Evolutionary conservation across 441 rosid species (phyloP).

Genomic region (Gossypium gossypioides): DNA sequence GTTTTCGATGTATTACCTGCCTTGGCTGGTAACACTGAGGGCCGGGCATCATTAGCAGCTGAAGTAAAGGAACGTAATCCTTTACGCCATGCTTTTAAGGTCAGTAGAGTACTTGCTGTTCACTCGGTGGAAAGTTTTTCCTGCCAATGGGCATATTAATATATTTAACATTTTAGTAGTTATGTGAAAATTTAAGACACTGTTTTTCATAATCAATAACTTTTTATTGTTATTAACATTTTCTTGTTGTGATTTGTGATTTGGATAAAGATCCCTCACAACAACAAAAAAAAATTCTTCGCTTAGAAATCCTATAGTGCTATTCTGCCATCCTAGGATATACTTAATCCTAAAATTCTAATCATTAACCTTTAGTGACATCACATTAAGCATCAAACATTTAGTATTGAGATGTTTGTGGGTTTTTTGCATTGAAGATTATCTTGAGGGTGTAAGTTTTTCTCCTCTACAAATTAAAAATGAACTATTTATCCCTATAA

Average conservation of each 20-base stretch:
- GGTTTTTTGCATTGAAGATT: neutral
- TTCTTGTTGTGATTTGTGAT: neutral
- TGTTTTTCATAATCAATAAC: neutral
- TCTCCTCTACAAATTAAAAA: neutral
- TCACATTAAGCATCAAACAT: neutral
- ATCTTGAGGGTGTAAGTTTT: neutral
- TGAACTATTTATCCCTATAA: neutral
- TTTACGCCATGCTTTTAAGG: constrained; percentile 84
- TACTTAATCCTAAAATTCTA: neutral
- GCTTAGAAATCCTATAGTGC: neutral
- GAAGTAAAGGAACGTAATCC: constrained; percentile 92
- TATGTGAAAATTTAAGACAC: neutral
- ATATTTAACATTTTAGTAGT: neutral
- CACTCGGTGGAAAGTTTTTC: neutral
- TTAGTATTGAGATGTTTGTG: neutral
- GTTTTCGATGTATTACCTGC: constrained; percentile 90
- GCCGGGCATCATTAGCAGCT: constrained; percentile 63
- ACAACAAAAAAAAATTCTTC: neutral
- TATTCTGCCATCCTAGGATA: neutral
- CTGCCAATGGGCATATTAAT: neutral
- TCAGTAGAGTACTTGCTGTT: constrained; percentile 20
- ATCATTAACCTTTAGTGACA: neutral
- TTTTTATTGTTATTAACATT: neutral
- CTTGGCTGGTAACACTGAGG: constrained; percentile 75
- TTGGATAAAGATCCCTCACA: neutral